Percentiles rank a stretch among this genome's conserved stretches.
Conservation (phyloP, 2,329 filamentous ascomycete genomes). For the Gnomoniopsis smithogilvyi region DNA sequence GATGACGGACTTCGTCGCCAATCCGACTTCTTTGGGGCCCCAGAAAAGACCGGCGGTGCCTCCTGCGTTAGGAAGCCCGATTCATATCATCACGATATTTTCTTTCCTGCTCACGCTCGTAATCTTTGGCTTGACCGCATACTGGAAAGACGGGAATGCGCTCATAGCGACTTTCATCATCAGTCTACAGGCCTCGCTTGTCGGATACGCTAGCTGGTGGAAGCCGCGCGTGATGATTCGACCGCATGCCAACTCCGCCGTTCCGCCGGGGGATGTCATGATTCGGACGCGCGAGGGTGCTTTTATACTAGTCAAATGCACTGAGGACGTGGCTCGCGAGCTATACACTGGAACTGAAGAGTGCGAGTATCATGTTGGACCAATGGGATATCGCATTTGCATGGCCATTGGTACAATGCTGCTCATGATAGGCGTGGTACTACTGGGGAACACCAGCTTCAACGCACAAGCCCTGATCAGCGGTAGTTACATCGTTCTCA, state of each 20-base stretch:
- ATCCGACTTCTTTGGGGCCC: constrained; percentile 30
- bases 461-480: constrained; percentile 58
- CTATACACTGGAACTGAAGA: constrained; percentile 60
- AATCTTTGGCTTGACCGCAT: constrained; percentile 41
- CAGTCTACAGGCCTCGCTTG: constrained; percentile 49
- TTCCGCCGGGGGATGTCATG: constrained; percentile 57
- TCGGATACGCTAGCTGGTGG: constrained; percentile 58
- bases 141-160: constrained; percentile 47
- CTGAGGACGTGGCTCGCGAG: constrained; percentile 59
- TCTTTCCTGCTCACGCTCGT: constrained; percentile 47
- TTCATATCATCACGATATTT: constrained; percentile 50
- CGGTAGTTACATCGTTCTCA: constrained; percentile 54
- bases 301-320: constrained; percentile 55
- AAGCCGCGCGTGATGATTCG: constrained; percentile 51
- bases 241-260: constrained; percentile 38
- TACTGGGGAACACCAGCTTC: constrained; percentile 62
- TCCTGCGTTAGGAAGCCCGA: constrained; percentile 44
- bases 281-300: constrained; percentile 59
- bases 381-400: constrained; percentile 45
- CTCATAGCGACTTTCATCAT: constrained; percentile 50
- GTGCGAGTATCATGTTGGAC: constrained; percentile 52
- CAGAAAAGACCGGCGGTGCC: constrained; percentile 44
- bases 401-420: constrained; percentile 57
- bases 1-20: constrained; percentile 40
- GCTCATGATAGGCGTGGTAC: constrained; percentile 59